Evolutionary conservation across 371 early-diverging fungal genomes (phyloP).

Genomic region (Syncephalastrum racemosum): DNA sequence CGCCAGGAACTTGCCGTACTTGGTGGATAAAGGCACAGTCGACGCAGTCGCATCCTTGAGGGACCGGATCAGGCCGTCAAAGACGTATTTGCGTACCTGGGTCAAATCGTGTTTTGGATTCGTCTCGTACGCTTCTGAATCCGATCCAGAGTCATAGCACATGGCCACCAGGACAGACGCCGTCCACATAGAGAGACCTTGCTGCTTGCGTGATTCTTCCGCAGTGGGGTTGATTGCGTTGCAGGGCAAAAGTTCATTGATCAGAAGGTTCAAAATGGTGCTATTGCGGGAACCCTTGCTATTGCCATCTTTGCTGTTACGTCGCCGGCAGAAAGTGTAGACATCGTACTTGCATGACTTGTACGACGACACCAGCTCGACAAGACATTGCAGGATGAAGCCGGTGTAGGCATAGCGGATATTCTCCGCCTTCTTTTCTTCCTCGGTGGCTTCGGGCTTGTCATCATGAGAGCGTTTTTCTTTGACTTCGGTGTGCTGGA

Average conservation of each 20-base stretch:
- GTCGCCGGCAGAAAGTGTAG: constrained; percentile 60
- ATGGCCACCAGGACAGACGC: constrained; percentile 60
- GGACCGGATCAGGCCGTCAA: constrained; percentile 62
- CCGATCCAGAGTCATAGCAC: constrained; percentile 46
- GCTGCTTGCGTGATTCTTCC: constrained; percentile 56
- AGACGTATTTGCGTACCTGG: constrained; percentile 65
- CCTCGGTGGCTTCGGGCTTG: constrained; percentile 16
- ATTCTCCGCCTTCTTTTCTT: constrained; percentile 32
- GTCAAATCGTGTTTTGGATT: constrained; percentile 56
- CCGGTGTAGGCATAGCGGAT: constrained; percentile 67
- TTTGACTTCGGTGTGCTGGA: constrained; percentile 20
- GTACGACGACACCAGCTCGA: constrained; percentile 85
- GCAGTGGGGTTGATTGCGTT: constrained; percentile 49
- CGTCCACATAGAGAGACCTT: constrained; percentile 69
- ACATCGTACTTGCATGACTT: constrained; percentile 79
- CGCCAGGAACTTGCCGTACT: constrained; percentile 70
- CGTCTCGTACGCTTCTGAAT: constrained; percentile 40
- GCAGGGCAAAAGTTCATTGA: constrained; percentile 67
- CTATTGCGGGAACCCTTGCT: constrained; percentile 30
- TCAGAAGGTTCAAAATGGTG: constrained; percentile 47
- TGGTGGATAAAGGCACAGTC: constrained; percentile 52
- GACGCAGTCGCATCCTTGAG: constrained; percentile 63
- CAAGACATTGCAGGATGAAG: constrained; percentile 82
- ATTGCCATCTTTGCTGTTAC: constrained; percentile 42
- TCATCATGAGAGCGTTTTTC: constrained; percentile 15